A percentile compares a stretch with the other conserved stretches of the same genome.
These are phyloP conservation scores for Xylariaceae sp. DNA, from an alignment of 2,329 filamentous ascomycete species.

Conservation along the genomic window DNA sequence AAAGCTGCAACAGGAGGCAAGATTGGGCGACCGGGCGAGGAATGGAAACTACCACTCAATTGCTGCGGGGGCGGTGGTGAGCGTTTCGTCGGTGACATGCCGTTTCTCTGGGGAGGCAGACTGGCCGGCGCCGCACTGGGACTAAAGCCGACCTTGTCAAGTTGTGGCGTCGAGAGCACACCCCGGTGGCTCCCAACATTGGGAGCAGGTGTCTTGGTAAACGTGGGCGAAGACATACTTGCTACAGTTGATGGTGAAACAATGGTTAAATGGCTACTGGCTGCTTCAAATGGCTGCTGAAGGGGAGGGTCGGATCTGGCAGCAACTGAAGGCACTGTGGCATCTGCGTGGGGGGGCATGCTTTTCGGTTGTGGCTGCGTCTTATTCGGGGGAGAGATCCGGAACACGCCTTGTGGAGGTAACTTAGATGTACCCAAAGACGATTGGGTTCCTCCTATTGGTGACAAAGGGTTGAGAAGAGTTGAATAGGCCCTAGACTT, in stretches of 20 bases:
- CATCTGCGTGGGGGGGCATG: constrained; percentile 20
- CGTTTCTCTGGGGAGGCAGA: constrained; percentile 42
- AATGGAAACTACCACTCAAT: constrained; percentile 25
- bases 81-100: constrained; percentile 50
- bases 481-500: constrained; percentile 38
- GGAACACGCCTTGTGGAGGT: constrained; percentile 32
- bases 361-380: constrained; percentile 18
- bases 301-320: constrained; percentile 27
- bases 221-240: constrained; percentile 21
- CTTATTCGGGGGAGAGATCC: constrained; percentile 22
- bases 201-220: constrained; percentile 22
- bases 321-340: constrained; percentile 16
- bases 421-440: constrained; percentile 20
- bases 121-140: constrained; percentile 34
- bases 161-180: constrained; percentile 32
- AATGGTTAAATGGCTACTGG: constrained; percentile 20
- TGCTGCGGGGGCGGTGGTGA: constrained; percentile 40
- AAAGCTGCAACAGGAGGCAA: constrained; percentile 56
- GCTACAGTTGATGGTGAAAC: constrained; percentile 26
- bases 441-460: constrained; percentile 15
- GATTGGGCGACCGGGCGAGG: constrained; percentile 39
- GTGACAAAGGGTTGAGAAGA: constrained; percentile 33
- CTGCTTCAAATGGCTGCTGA: constrained; percentile 25
- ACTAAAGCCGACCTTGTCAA: constrained; percentile 28
- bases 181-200: constrained; percentile 14